Conservation (phyloP, 352 stramenopile species). For the Achlya hypogyna region DNA sequence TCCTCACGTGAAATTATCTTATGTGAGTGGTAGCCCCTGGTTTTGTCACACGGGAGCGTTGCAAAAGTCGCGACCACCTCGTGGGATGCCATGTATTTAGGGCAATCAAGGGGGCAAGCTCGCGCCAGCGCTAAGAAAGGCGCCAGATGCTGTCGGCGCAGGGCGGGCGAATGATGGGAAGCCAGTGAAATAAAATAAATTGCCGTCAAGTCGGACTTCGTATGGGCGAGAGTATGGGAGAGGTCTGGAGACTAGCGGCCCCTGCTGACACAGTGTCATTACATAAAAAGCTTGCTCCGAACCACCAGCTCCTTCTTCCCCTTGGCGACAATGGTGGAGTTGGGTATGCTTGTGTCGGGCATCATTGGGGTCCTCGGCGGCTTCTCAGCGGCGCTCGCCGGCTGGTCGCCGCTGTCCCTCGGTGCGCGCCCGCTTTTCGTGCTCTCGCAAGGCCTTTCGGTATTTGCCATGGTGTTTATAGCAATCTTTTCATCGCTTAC, state of each 20-base stretch:
- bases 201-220: neutral
- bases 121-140: neutral
- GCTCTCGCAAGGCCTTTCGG: constrained; percentile 71
- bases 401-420: constrained; percentile 78
- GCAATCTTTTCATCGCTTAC: constrained; percentile 57
- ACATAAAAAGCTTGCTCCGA: constrained; percentile 16
- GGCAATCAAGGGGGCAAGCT: constrained; percentile 1
- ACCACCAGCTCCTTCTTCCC: neutral
- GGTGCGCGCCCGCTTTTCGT: constrained; percentile 76
- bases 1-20: no score
- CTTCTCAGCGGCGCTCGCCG: constrained; percentile 74
- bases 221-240: neutral
- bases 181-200: neutral
- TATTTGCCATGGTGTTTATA: constrained; percentile 72
- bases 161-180: neutral
- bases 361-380: constrained; percentile 72
- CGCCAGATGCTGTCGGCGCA: no score
- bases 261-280: neutral
- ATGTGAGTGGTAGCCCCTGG: no score
- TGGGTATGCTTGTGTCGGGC: constrained; percentile 14
- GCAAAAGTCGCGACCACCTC: neutral
- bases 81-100: neutral
- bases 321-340: constrained; percentile 4
- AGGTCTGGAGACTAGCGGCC: neutral
- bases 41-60: no score